Evolutionary conservation across 2,329 filamentous ascomycete species (phyloP).

Genomic region (Trichophyton schoenleinii): DNA sequence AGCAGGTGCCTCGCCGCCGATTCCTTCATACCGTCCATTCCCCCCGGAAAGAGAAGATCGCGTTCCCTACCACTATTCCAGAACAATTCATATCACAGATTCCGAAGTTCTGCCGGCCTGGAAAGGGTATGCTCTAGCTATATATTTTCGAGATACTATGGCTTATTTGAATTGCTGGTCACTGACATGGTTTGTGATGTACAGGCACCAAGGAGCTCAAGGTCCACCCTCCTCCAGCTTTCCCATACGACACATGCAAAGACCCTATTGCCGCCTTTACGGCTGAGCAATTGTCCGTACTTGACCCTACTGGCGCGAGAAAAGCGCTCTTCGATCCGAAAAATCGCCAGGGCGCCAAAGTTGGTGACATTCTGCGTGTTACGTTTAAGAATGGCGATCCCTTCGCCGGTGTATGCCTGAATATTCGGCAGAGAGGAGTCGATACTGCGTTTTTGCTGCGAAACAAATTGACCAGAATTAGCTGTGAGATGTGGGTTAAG

Average conservation of each 20-base stretch:
- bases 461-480: conserved; percentile 72
- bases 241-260: conserved; percentile 38
- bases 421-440: conserved; percentile 73
- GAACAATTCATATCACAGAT: conserved; percentile 33
- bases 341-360: conserved; percentile 66
- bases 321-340: conserved; percentile 62
- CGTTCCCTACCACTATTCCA: conserved; percentile 32
- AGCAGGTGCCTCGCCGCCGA: conserved; percentile 37
- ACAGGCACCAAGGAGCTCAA: conserved; percentile 39
- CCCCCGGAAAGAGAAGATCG: conserved; percentile 28
- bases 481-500: conserved; percentile 97
- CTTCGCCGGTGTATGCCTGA: conserved; percentile 77
- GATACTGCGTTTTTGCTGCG: conserved; percentile 81
- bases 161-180: not conserved
- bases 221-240: conserved; percentile 42
- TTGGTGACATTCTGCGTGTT: conserved; percentile 85
- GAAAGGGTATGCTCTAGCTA: conserved; percentile 21
- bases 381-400: conserved; percentile 75
- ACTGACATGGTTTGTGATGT: conserved; percentile 7
- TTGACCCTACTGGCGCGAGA: conserved; percentile 77
- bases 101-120: conserved; percentile 27
- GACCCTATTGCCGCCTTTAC: conserved; percentile 59
- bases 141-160: not conserved
- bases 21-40: conserved; percentile 41
- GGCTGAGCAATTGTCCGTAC: conserved; percentile 53